Percentiles rank a stretch among this genome's conserved stretches.
These are phyloP conservation scores for Citrus reticulata DNA, from an alignment of 345 rosid genomes.

Conservation along the genomic window DNA sequence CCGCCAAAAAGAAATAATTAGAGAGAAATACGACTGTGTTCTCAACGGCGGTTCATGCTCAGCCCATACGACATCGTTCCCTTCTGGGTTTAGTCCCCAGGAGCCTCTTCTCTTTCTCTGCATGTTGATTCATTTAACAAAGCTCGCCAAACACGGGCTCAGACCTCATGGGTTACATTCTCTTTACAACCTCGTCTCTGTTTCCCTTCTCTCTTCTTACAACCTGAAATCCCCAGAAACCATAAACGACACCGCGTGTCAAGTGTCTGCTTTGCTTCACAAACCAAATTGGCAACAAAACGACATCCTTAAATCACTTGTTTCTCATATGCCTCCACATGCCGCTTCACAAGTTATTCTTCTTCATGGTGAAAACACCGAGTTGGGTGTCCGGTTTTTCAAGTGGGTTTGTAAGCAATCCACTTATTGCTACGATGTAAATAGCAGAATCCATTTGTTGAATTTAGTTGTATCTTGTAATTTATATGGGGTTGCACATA, in stretches of 20 bases:
- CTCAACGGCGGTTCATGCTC: background rate
- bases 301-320: slow-evolving; percentile 29
- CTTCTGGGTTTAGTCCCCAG: background rate
- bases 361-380: slow-evolving; percentile 19
- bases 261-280: slow-evolving; percentile 23
- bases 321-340: slow-evolving; percentile 40
- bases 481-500: slow-evolving; percentile 30
- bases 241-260: slow-evolving; percentile 11
- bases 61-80: background rate
- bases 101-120: slow-evolving; percentile 1
- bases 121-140: slow-evolving; percentile 33
- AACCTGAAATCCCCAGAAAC: background rate
- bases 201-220: slow-evolving; percentile 15
- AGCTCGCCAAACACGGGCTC: slow-evolving; percentile 20
- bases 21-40: too few relatives aligned
- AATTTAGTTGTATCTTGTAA: slow-evolving; percentile 25
- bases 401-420: slow-evolving; percentile 45
- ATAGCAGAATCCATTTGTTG: slow-evolving; percentile 29
- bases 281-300: slow-evolving; percentile 32
- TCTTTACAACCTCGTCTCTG: slow-evolving; percentile 5
- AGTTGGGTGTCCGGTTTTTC: slow-evolving; percentile 31
- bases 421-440: slow-evolving; percentile 35
- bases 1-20: background rate
- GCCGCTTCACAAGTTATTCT: slow-evolving; percentile 36
- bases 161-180: slow-evolving; percentile 10